A percentile compares a stretch with the other conserved stretches of the same genome.
Conservation (phyloP, 2,329 filamentous ascomycete genomes). For the Sporothrix phasma region DNA sequence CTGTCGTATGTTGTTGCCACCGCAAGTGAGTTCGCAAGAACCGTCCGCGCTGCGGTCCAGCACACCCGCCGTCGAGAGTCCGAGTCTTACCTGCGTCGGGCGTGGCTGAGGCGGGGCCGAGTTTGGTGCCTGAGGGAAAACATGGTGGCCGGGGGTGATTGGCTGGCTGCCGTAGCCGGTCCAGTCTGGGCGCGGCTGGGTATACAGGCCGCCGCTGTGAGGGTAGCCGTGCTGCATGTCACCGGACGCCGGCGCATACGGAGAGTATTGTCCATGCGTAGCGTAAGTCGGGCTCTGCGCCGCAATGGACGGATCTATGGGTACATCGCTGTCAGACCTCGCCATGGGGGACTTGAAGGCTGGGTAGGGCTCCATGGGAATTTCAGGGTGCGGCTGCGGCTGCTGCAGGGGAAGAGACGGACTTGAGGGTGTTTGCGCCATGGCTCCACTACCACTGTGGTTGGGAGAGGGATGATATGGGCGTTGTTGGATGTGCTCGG, state of each 20-base stretch:
- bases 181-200: conserved; percentile 67
- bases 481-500: conserved; percentile 79
- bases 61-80: not conserved
- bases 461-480: conserved; percentile 70
- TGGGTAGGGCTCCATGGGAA: conserved; percentile 56
- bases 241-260: conserved; percentile 71
- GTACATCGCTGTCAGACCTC: conserved; percentile 94
- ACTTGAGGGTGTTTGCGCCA: conserved; percentile 97
- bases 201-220: conserved; percentile 54
- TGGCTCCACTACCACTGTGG: conserved; percentile 65
- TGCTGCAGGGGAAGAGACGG: conserved; percentile 60
- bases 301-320: conserved; percentile 98
- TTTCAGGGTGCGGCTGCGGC: conserved; percentile 65
- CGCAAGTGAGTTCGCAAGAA: not conserved
- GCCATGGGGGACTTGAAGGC: conserved; percentile 42
- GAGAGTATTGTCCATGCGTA: conserved; percentile 71
- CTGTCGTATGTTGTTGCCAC: not conserved
- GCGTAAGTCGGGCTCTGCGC: conserved; percentile 74
- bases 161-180: conserved; percentile 51
- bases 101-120: conserved; percentile 45
- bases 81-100: conserved; percentile 48
- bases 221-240: conserved; percentile 76
- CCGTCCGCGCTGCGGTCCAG: not conserved
- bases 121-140: conserved; percentile 47
- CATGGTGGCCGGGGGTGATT: conserved; percentile 41